phyloP scores from a whole-genome alignment of 2,329 filamentous ascomycete species.

The Cercospora citrullina region DNA sequence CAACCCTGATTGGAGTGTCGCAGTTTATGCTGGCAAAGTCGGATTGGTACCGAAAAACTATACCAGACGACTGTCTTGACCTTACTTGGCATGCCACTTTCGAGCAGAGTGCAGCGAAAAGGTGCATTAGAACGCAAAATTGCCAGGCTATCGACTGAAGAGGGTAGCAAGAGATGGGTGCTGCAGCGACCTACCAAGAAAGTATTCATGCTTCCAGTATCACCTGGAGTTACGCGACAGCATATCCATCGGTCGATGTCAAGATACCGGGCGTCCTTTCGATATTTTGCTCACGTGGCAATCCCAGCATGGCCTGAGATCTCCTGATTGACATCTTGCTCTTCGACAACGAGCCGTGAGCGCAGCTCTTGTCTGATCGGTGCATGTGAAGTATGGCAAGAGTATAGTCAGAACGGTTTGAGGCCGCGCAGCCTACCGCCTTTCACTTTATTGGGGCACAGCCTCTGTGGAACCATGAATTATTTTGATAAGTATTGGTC shows the following conservation, averaged over 20 bases:
- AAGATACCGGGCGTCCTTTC: not conserved
- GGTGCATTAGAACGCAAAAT: not conserved
- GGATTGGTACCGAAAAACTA: conserved; percentile 81
- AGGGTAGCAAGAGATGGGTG: not conserved
- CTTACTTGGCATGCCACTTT: not conserved
- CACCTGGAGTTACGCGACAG: not conserved
- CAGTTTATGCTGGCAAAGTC: conserved; percentile 76
- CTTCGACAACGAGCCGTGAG: not conserved
- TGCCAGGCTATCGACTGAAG: not conserved
- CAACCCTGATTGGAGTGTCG: conserved; percentile 88
- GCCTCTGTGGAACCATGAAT: not conserved
- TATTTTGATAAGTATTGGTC: not conserved
- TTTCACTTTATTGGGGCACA: not conserved
- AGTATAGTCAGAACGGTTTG: not conserved
- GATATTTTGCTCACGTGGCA: not conserved
- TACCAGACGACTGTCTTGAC: conserved; percentile 49
- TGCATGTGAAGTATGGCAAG: not conserved
- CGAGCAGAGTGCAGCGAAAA: not conserved
- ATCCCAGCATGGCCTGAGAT: not conserved
- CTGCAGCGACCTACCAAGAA: not conserved
- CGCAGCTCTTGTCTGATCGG: not conserved
- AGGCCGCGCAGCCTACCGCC: not conserved
- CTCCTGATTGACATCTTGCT: not conserved
- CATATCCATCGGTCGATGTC: not conserved
- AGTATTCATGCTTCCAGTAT: not conserved